Evolutionary conservation across 352 stramenopile genomes (phyloP).

Genomic region (Phytophthora vignae): DNA sequence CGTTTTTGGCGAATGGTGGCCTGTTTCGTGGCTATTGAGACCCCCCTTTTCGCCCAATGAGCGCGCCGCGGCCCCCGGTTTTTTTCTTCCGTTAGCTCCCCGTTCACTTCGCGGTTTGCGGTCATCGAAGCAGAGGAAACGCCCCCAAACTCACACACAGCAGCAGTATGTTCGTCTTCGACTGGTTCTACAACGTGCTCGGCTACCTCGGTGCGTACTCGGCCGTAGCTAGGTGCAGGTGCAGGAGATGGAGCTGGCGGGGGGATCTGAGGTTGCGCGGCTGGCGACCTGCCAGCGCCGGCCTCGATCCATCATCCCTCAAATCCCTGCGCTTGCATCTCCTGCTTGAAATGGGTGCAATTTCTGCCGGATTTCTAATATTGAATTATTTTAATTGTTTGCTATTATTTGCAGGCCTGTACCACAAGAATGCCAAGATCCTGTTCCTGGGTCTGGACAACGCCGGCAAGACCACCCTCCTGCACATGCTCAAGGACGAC

Average conservation of each 20-base stretch:
- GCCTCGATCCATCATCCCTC: conserved; percentile 6
- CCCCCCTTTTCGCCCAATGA: conserved; percentile 11
- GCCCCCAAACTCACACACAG: conserved; percentile 3
- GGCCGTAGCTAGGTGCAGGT: neutral
- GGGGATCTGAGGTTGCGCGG: too few species aligned
- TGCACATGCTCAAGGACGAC: conserved; percentile 99
- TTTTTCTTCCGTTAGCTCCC: conserved; percentile 26
- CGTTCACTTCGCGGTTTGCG: conserved; percentile 48
- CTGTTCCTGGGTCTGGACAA: conserved; percentile 99
- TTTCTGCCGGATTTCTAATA: conserved; percentile 12
- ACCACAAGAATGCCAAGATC: conserved; percentile 99
- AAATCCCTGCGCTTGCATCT: conserved; percentile 18
- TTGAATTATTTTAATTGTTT: conserved; percentile 7
- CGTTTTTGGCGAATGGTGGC: conserved; percentile 59
- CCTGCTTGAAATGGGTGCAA: conserved; percentile 19
- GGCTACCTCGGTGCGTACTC: conserved; percentile 89
- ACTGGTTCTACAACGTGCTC: conserved; percentile 97
- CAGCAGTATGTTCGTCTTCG: conserved; percentile 92
- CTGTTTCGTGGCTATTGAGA: conserved; percentile 63
- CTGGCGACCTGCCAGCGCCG: neutral
- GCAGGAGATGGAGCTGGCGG: neutral
- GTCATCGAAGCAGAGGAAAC: conserved; percentile 35
- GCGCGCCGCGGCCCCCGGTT: conserved; percentile 12
- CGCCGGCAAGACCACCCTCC: conserved; percentile 99
- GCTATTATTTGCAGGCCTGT: conserved; percentile 90